These are phyloP conservation scores for Tulasnella sp. DNA, from an alignment of 768 basidiomycete species.

Conservation along the genomic window DNA sequence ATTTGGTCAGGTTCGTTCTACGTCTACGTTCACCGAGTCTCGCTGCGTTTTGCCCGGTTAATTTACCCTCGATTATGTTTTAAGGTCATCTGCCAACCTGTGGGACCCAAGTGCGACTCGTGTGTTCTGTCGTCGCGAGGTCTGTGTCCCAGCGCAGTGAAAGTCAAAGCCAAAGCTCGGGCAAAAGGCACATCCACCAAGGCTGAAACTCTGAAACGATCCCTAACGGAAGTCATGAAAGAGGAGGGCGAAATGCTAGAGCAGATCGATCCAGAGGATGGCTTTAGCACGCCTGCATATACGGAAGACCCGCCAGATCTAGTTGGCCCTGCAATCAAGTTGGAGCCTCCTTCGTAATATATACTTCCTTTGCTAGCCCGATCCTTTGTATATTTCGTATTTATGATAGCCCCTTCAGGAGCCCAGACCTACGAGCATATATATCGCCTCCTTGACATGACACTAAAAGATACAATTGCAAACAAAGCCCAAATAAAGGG, in stretches of 20 bases:
- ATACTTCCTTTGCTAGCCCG: background rate
- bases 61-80: background rate
- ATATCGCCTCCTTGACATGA: background rate
- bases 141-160: constrained; percentile 63
- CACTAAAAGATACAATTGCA: background rate
- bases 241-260: background rate
- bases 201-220: background rate
- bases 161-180: constrained; percentile 19
- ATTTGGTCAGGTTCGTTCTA: constrained; percentile 64
- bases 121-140: constrained; percentile 54
- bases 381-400: background rate
- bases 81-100: constrained; percentile 64
- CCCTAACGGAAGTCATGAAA: constrained; percentile 8
- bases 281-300: background rate
- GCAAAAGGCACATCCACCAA: constrained; percentile 6
- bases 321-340: background rate
- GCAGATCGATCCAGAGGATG: background rate
- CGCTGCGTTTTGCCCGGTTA: background rate
- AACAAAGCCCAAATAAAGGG: background rate
- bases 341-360: background rate
- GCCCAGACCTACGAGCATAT: background rate
- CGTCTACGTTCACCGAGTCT: background rate
- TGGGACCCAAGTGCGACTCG: constrained; percentile 58
- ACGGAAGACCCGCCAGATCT: background rate
- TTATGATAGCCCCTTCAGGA: background rate